phyloP scores from a whole-genome alignment of 2,329 filamentous ascomycete genomes.

The Cryphonectria carpinicola region DNA sequence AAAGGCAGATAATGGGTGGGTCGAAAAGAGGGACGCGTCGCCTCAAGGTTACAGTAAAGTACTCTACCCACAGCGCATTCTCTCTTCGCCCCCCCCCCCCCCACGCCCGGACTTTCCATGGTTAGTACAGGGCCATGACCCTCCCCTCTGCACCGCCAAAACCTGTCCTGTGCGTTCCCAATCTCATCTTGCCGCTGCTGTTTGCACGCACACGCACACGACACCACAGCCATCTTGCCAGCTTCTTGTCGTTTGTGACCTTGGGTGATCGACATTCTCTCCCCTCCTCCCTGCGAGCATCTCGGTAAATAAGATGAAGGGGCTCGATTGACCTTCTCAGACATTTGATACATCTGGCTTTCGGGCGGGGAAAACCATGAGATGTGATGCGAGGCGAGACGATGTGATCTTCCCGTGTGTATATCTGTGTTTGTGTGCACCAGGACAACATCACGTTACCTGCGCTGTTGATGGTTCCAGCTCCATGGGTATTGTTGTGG shows the following conservation, averaged over 20 bases:
- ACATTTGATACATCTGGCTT: background rate
- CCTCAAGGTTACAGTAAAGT: background rate
- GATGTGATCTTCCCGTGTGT: background rate
- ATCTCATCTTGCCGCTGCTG: background rate
- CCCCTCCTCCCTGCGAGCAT: slow-evolving; percentile 1
- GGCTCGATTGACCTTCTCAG: background rate
- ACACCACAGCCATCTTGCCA: slow-evolving; percentile 2
- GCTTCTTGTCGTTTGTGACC: background rate
- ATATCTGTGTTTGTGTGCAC: background rate
- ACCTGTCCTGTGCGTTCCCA: background rate
- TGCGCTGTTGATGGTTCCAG: background rate
- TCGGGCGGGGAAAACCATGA: background rate
- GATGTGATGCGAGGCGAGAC: background rate
- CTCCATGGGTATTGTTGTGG: background rate
- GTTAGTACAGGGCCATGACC: too few species aligned
- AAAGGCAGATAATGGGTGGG: background rate
- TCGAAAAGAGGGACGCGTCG: background rate
- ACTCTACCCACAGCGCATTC: background rate
- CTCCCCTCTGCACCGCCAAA: too few species aligned
- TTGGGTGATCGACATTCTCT: slow-evolving; percentile 1
- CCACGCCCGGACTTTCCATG: background rate
- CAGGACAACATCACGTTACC: background rate
- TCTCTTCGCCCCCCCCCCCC: background rate
- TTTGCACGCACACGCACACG: background rate
- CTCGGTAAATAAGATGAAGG: slow-evolving; percentile 15